These are phyloP conservation scores for Penicillium arizonense DNA, from an alignment of 495 filamentous ascomycete species.

Conservation along the genomic window DNA sequence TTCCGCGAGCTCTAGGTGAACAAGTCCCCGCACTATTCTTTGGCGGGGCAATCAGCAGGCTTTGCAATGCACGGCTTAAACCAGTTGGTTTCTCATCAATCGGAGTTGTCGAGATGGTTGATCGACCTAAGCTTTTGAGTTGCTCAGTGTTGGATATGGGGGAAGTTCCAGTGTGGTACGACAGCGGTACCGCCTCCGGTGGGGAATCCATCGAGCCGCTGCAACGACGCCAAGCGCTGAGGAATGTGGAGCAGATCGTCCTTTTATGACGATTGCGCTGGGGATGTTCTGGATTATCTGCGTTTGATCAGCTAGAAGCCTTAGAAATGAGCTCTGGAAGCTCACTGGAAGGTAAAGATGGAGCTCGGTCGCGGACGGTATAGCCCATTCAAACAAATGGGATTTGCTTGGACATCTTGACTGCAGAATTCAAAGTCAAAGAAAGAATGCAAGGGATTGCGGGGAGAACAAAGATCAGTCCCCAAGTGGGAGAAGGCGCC, in stretches of 20 bases:
- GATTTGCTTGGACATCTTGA: not conserved
- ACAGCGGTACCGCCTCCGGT: slow-evolving; percentile 32
- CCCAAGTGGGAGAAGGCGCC: slow-evolving; percentile 5
- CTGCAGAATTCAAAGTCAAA: not conserved
- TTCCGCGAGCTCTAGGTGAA: slow-evolving; percentile 8
- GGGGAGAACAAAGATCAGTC: not conserved
- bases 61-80: slow-evolving; percentile 17
- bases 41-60: slow-evolving; percentile 26
- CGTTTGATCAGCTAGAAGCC: slow-evolving; percentile 6
- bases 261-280: slow-evolving; percentile 14
- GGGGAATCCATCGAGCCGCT: slow-evolving; percentile 20
- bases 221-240: slow-evolving; percentile 8
- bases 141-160: slow-evolving; percentile 53
- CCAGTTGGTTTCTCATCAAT: slow-evolving; percentile 1
- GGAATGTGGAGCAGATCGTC: slow-evolving; percentile 30
- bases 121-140: not conserved
- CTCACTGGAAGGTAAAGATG: not conserved
- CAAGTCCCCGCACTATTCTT: slow-evolving; percentile 41
- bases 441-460: not conserved
- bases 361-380: not conserved
- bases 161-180: slow-evolving; percentile 22
- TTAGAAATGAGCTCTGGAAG: not conserved
- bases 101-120: not conserved
- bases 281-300: slow-evolving; percentile 4
- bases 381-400: not conserved